phyloP scores from a whole-genome alignment of 768 basidiomycete genomes.

The Tulasnella sp. region DNA sequence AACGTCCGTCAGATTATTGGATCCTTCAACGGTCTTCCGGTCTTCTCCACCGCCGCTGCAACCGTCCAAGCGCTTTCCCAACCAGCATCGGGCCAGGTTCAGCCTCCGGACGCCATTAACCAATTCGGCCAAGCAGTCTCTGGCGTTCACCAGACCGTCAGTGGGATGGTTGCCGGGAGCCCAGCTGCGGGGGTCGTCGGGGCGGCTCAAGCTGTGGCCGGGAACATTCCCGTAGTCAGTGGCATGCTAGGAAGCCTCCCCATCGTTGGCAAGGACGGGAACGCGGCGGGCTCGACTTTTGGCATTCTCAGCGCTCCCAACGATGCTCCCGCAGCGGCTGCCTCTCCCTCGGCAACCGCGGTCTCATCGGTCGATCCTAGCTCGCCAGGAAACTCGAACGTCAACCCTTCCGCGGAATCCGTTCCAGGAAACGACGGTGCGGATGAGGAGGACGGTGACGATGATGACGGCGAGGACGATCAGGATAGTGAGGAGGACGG shows the following conservation, averaged over 20 bases:
- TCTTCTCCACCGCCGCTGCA: not conserved
- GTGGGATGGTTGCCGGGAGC: not conserved
- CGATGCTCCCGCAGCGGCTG: not conserved
- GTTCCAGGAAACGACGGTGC: not conserved
- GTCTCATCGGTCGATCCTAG: too few relatives aligned
- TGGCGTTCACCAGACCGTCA: not conserved
- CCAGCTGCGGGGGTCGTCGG: not conserved
- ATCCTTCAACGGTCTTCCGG: not conserved
- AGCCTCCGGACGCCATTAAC: too few relatives aligned
- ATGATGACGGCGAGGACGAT: not conserved
- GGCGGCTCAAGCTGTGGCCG: not conserved
- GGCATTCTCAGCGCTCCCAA: not conserved
- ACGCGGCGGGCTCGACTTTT: not conserved
- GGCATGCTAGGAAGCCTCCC: not conserved
- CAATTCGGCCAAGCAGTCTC: not conserved
- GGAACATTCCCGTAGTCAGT: not conserved
- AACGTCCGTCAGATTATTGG: not conserved
- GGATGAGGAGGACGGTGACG: not conserved
- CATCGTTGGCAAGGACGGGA: not conserved
- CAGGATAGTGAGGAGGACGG: not conserved
- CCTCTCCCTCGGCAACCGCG: not conserved
- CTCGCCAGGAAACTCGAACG: too few relatives aligned
- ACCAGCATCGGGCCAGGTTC: not conserved
- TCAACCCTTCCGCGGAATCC: too few relatives aligned
- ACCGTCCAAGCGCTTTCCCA: not conserved